A percentile compares a stretch with the other conserved stretches of the same genome.
Conservation (phyloP, 1,284 basidiomycete species). For the Boletus chippewaensis region DNA sequence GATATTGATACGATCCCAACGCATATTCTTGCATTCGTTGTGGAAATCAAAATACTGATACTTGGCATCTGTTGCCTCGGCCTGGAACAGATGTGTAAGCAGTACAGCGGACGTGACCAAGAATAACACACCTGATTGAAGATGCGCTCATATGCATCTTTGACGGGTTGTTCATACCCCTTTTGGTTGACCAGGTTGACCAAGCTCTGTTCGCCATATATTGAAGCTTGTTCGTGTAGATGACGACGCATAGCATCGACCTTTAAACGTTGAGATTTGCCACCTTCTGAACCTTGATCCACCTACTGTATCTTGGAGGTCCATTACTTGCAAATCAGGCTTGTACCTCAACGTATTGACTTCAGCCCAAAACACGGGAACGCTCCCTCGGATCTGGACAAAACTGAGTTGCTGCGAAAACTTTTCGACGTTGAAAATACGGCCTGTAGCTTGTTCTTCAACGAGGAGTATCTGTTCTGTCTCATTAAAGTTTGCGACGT, state of each 20-base stretch:
- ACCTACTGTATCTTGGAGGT: slow-evolving; percentile 74
- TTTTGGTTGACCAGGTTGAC: slow-evolving; percentile 96
- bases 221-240: slow-evolving; percentile 65
- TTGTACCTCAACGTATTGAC: slow-evolving; percentile 95
- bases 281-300: slow-evolving; percentile 7
- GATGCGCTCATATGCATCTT: slow-evolving; percentile 89
- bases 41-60: slow-evolving; percentile 99
- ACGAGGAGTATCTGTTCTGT: slow-evolving; percentile 89
- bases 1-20: slow-evolving; percentile 87
- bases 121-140: slow-evolving; percentile 48
- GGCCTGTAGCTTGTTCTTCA: slow-evolving; percentile 46
- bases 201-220: slow-evolving; percentile 78
- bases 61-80: slow-evolving; percentile 61
- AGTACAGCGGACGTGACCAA: not conserved
- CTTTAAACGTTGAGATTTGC: slow-evolving; percentile 36
- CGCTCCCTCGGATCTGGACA: slow-evolving; percentile 91
- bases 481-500: slow-evolving; percentile 91
- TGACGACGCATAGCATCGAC: slow-evolving; percentile 69
- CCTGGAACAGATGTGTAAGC: slow-evolving; percentile 33
- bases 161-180: slow-evolving; percentile 91
- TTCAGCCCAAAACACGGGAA: slow-evolving; percentile 96
- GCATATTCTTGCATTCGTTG: slow-evolving; percentile 91
- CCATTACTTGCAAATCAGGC: slow-evolving; percentile 96
- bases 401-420: slow-evolving; percentile 67
- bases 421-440: slow-evolving; percentile 43